Evolutionary conservation across 495 filamentous ascomycete species (phyloP).

Genomic region (Xylaria curta): DNA sequence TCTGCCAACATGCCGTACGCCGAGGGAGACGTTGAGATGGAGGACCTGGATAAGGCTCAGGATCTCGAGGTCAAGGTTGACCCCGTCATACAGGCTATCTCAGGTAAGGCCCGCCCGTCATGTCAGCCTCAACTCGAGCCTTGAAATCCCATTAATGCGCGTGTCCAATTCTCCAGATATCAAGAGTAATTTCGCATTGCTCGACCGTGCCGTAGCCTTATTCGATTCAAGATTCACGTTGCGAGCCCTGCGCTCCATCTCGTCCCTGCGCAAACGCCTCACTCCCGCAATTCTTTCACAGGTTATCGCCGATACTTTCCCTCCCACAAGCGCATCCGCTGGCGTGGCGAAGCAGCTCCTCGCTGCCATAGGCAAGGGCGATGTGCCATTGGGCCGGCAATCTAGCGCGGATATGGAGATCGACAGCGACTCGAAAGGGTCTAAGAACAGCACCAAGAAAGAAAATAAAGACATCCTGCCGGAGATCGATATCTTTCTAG

Average conservation of each 20-base stretch:
- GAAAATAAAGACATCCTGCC: conserved; percentile 78
- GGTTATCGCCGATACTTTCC: conserved; percentile 81
- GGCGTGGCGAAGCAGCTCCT: conserved; percentile 72
- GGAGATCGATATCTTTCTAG: conserved; percentile 90
- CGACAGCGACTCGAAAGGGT: conserved; percentile 64
- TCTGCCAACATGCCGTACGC: conserved; percentile 42
- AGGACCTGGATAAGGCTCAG: conserved; percentile 63
- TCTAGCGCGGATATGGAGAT: conserved; percentile 75
- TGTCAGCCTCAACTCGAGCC: conserved; percentile 4
- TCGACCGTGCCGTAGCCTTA: conserved; percentile 89
- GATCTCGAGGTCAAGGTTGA: conserved; percentile 67
- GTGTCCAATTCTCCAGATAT: conserved; percentile 67
- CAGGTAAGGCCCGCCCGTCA: conserved; percentile 47
- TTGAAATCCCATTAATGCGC: conserved; percentile 4
- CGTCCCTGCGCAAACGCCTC: conserved; percentile 89
- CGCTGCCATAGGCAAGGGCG: conserved; percentile 66
- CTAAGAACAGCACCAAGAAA: conserved; percentile 61
- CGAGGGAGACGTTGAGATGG: conserved; percentile 80
- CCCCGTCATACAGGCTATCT: conserved; percentile 64
- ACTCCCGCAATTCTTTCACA: conserved; percentile 79
- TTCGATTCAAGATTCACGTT: conserved; percentile 96
- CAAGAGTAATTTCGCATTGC: conserved; percentile 86
- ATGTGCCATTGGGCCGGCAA: conserved; percentile 62
- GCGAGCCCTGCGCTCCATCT: conserved; percentile 91
- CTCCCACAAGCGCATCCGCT: conserved; percentile 59